Conservation (phyloP, 768 basidiomycete species). For the Ramaria rubella region DNA sequence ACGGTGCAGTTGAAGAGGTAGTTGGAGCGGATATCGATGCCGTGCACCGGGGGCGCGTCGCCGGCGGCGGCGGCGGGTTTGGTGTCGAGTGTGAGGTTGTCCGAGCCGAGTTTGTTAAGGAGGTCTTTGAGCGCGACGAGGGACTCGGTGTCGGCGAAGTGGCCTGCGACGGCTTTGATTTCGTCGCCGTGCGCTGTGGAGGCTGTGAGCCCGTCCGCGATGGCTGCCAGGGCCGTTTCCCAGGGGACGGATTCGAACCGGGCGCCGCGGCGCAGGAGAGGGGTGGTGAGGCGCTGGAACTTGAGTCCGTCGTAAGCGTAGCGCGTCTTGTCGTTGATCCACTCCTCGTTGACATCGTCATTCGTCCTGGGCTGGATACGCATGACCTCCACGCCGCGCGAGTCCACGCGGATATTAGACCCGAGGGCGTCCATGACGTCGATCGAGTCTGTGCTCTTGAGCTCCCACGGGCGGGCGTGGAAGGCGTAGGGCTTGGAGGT, state of each 20-base stretch:
- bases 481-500: constrained; percentile 99
- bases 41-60: constrained; percentile 60
- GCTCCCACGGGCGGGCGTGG: constrained; percentile 96
- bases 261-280: constrained; percentile 85
- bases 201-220: constrained; percentile 68
- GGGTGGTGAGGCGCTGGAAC: constrained; percentile 92
- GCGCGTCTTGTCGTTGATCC: constrained; percentile 99
- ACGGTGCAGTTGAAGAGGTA: constrained; percentile 96
- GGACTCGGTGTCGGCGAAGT: constrained; percentile 89
- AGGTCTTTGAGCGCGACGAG: constrained; percentile 92
- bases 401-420: constrained; percentile 94
- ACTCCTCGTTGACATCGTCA: constrained; percentile 98
- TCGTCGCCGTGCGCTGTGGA: constrained; percentile 86
- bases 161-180: constrained; percentile 91
- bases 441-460: constrained; percentile 95
- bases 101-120: constrained; percentile 87
- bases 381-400: constrained; percentile 94
- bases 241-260: constrained; percentile 86
- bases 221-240: constrained; percentile 78
- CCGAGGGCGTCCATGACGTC: constrained; percentile 95
- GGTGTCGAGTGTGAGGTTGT: constrained; percentile 83
- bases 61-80: too few species aligned
- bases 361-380: constrained; percentile 93
- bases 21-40: constrained; percentile 89
- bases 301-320: constrained; percentile 93